Conservation (phyloP, 2,329 filamentous ascomycete species). For the Penicillium sp. region DNA sequence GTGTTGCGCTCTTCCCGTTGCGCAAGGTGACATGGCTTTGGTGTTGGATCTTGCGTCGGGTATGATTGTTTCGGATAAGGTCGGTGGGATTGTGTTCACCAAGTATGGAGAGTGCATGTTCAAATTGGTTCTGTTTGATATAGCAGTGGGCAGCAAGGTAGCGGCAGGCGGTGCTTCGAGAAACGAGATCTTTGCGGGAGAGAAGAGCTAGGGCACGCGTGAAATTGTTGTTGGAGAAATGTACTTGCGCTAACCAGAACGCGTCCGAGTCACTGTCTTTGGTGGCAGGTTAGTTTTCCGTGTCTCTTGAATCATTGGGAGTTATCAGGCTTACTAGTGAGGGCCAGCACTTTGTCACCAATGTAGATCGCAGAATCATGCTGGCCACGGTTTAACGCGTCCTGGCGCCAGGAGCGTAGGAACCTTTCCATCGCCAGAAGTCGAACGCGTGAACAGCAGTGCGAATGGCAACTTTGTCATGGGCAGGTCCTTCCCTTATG, state of each 20-base stretch:
- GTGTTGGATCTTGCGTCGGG: conserved; percentile 69
- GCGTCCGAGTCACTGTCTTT: conserved; percentile 89
- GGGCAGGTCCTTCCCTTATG: conserved; percentile 16
- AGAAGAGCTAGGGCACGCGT: conserved; percentile 86
- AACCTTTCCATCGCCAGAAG: conserved; percentile 75
- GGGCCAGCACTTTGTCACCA: conserved; percentile 90
- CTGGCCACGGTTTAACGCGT: conserved; percentile 92
- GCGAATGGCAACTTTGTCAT: conserved; percentile 9
- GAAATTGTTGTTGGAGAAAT: conserved; percentile 94
- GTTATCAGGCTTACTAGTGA: conserved; percentile 66
- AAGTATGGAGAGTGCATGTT: conserved; percentile 80
- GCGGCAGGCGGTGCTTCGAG: conserved; percentile 78
- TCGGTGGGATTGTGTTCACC: conserved; percentile 94
- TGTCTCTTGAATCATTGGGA: not conserved
- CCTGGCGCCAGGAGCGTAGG: conserved; percentile 89
- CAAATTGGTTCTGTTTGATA: conserved; percentile 85
- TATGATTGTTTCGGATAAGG: conserved; percentile 68
- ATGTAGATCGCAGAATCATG: conserved; percentile 97
- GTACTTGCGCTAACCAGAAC: conserved; percentile 96
- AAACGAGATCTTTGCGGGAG: conserved; percentile 75
- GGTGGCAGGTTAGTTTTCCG: conserved; percentile 7
- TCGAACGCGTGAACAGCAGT: not conserved
- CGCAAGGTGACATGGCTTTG: conserved; percentile 51
- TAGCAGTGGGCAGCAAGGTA: conserved; percentile 94
- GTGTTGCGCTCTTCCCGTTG: conserved; percentile 47